Base-by-base conservation (phyloP, 2,329 filamentous ascomycete species). In the Aspergillus hiratsukae region DNA sequence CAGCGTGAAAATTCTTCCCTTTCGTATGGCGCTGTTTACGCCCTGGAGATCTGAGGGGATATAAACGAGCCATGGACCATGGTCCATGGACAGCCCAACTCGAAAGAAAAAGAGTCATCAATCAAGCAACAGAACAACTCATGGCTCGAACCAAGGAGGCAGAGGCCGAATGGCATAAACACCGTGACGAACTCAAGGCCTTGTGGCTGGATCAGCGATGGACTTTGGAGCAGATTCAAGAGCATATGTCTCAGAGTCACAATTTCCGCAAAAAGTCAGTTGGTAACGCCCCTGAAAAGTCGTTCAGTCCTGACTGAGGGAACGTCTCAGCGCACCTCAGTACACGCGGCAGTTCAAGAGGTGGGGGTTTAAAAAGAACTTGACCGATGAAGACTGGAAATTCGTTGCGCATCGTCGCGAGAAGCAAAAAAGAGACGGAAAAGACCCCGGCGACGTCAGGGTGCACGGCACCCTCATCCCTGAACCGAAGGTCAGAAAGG, bases 331-430 rank as follows among this genome's bases (percentile, higher is more conserved):
- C 11, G 31, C 11, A 35, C 31, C 31, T 17, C 31, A 35, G 31
- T 35, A 35, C 2, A 35, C 31, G 2, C 59, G 61, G 10, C 64
- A 64, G 55, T 64, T 69, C 55, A 60, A 60, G 37, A 62, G 58
- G 46, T 69, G 66, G 67, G 54, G 52, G 4, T 67, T 67, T 31
- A 56, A 61, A 40, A 69, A 69, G 46, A 65, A 68, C 40, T 46
- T 59, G 35, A 63, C 37, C 6, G 48, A 51, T 5, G 53, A 63
- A 28, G 56, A 60, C 8, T 69, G 65, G 65, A 55, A 61, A 31
- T 58, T 52, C 31, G 54, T 66, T 27, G 54, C 57, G 11, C 57
- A 56, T 23, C 58, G 58, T 43, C 57, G 62, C 11, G 53, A 60
- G 27, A 61, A 61, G 27, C 53, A 11, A 17, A 35, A 35, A 17